These are phyloP conservation scores for Sicyos baderoa DNA, from an alignment of 306 rosid species.

Conservation along the genomic window DNA sequence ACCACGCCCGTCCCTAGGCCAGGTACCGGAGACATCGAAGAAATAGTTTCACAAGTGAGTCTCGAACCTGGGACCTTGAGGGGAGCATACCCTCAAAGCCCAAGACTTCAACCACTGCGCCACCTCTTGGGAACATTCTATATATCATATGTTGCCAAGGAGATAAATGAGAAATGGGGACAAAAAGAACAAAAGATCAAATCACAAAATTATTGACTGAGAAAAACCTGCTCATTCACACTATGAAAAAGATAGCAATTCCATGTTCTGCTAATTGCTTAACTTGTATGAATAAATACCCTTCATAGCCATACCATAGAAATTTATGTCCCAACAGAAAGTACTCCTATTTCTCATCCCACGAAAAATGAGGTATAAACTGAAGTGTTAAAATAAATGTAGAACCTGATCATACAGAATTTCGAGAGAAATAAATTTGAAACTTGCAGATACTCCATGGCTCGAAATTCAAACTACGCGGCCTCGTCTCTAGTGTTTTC, in stretches of 20 bases:
- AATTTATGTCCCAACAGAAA: neutral
- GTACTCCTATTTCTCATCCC: neutral
- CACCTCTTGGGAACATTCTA: no score
- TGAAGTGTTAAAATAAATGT: neutral
- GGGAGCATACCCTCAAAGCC: no score
- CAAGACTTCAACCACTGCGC: no score
- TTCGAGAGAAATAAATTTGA: neutral
- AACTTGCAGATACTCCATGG: neutral
- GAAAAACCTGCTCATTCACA: neutral
- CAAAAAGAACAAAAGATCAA: neutral
- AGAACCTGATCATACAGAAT: conserved; percentile 18
- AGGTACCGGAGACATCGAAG: no score
- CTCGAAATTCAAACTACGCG: conserved; percentile 4
- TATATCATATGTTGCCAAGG: neutral
- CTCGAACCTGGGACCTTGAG: no score
- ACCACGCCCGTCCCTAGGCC: no score
- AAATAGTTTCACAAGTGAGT: no score
- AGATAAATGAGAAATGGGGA: neutral
- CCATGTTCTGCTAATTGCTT: conserved; percentile 3
- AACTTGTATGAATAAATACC: neutral
- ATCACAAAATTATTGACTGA: neutral
- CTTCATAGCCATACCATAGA: neutral
- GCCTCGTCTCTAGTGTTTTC: neutral
- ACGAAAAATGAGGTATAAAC: neutral
- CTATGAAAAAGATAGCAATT: neutral